Conservation (phyloP, 176 grass and related monocot genomes). For the Musa schizocarpa region DNA sequence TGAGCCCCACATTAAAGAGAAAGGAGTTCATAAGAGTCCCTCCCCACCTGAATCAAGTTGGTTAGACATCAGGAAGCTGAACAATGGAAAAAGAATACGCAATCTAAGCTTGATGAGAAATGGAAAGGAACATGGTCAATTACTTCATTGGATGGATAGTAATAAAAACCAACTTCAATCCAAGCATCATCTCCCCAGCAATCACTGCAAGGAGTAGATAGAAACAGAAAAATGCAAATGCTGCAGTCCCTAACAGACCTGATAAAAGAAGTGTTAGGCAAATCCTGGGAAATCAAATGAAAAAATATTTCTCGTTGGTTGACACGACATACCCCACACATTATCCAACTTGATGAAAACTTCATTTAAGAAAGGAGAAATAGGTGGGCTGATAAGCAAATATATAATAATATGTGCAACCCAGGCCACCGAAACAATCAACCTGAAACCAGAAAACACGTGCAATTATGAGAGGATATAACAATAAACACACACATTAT, state of each 20-base stretch:
- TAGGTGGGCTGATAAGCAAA: slow-evolving; percentile 75
- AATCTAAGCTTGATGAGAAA: neutral
- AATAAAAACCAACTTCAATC: slow-evolving; percentile 95
- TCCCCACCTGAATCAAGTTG: slow-evolving; percentile 73
- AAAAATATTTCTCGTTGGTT: slow-evolving; percentile 23
- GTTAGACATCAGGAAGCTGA: neutral
- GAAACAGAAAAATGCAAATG: slow-evolving; percentile 99
- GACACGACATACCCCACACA: slow-evolving; percentile 68
- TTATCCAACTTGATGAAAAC: slow-evolving; percentile 92
- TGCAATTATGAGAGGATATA: neutral
- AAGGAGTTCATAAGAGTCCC: slow-evolving; percentile 97
- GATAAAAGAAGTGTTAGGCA: slow-evolving; percentile 22
- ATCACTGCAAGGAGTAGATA: slow-evolving; percentile 95
- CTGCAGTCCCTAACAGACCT: slow-evolving; percentile 97
- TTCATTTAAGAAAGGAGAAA: slow-evolving; percentile 97
- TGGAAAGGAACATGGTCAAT: slow-evolving; percentile 5
- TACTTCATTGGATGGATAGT: slow-evolving; percentile 99
- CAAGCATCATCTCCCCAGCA: slow-evolving; percentile 98
- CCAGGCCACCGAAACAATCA: slow-evolving; percentile 96
- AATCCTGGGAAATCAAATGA: slow-evolving; percentile 7
- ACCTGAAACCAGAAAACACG: slow-evolving; percentile 57
- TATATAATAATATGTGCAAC: slow-evolving; percentile 95
- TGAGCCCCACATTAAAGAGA: slow-evolving; percentile 92
- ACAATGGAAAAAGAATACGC: neutral
- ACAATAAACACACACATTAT: neutral